These are phyloP conservation scores for Pseudogymnoascus sp. DNA, from an alignment of 2,329 filamentous ascomycete genomes.

Conservation along the genomic window DNA sequence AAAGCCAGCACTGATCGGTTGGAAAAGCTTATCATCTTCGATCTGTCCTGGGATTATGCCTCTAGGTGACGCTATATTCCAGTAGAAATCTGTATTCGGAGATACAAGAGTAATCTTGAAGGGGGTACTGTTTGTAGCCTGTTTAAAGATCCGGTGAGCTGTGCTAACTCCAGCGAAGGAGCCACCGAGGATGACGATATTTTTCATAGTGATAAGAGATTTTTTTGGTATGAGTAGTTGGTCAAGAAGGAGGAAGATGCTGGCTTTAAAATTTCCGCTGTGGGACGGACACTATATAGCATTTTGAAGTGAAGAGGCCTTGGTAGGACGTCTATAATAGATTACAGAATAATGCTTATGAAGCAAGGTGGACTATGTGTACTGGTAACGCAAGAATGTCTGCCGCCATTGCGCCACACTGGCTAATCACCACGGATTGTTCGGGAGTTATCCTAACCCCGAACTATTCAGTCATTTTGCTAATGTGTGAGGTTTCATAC, in stretches of 20 bases:
- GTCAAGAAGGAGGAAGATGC: constrained; percentile 10
- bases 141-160: constrained; percentile 28
- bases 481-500: background rate
- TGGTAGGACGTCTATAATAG: background rate
- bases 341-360: constrained; percentile 7
- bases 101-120: constrained; percentile 50
- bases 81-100: constrained; percentile 44
- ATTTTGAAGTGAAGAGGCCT: constrained; percentile 6
- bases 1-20: constrained; percentile 38
- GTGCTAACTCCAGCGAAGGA: constrained; percentile 26
- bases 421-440: background rate
- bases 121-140: constrained; percentile 22
- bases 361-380: background rate
- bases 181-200: constrained; percentile 28
- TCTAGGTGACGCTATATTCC: constrained; percentile 42
- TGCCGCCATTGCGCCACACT: no score
- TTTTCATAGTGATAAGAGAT: constrained; percentile 20
- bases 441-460: background rate
- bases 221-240: constrained; percentile 6
- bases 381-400: background rate
- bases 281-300: constrained; percentile 12
- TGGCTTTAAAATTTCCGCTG: constrained; percentile 5
- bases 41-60: constrained; percentile 41
- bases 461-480: background rate
- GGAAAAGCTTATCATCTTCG: constrained; percentile 36